phyloP scores from a whole-genome alignment of 106 monocot genomes.

The Platanthera zijinensis region DNA sequence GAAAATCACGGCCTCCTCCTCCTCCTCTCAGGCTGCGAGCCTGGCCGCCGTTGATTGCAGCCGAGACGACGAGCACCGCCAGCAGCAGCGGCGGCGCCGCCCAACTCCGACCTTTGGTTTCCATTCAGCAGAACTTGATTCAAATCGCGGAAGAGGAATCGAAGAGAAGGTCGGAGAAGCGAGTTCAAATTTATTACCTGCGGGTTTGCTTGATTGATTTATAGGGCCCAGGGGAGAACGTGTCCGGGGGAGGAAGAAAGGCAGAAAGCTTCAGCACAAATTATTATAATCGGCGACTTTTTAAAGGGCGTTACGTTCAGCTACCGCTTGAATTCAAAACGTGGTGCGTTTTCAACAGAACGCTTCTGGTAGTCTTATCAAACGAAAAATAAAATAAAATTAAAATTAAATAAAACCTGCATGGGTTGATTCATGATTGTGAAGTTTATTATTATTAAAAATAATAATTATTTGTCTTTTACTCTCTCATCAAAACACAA shows the following conservation, averaged over 20 bases:
- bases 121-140: too few species aligned
- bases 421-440: too few species aligned
- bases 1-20: neutral
- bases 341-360: neutral
- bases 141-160: neutral
- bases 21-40: neutral
- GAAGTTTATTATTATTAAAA: too few species aligned
- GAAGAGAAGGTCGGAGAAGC: neutral
- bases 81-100: neutral
- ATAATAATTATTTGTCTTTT: too few species aligned
- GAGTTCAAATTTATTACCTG: neutral
- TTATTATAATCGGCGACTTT: too few species aligned
- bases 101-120: neutral
- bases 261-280: too few species aligned
- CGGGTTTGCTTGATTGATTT: neutral
- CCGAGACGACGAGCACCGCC: neutral
- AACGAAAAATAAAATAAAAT: too few species aligned
- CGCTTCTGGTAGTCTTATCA: neutral
- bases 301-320: neutral
- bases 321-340: conserved; percentile 6
- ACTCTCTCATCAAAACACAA: too few species aligned
- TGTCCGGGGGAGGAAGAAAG: neutral
- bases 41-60: neutral
- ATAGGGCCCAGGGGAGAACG: neutral
- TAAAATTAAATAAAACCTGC: too few species aligned